Percentiles rank a stretch among this genome's conserved stretches.
Evolutionary conservation across 1,139 yeast species (phyloP).

Genomic region (Yarrowia galli): DNA sequence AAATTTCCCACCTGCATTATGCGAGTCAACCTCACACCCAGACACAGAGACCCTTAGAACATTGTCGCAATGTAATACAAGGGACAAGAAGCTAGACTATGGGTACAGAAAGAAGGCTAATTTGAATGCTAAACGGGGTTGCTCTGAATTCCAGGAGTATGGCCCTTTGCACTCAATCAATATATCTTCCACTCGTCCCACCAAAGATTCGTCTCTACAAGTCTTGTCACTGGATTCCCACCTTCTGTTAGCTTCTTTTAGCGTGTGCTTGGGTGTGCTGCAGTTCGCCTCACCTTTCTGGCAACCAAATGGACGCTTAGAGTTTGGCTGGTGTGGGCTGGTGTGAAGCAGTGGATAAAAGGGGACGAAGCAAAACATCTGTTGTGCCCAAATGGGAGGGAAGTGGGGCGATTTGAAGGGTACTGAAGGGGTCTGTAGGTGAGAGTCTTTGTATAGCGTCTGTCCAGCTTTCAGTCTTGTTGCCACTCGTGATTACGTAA

Average conservation of each 20-base stretch:
- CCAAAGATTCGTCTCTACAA: neutral
- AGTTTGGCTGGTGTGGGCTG: conserved; percentile 29
- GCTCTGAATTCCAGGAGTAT: neutral
- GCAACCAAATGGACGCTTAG: conserved; percentile 9
- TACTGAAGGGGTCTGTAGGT: too few relatives aligned
- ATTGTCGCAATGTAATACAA: neutral
- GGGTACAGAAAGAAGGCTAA: conserved; percentile 18
- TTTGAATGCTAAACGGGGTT: conserved; percentile 7
- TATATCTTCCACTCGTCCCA: neutral
- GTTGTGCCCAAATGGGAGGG: neutral
- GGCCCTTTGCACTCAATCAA: neutral
- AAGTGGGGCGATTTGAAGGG: neutral
- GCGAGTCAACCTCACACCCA: neutral
- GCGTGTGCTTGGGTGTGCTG: neutral
- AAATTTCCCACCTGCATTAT: conserved; percentile 34
- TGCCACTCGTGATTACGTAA: neutral
- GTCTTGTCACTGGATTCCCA: neutral
- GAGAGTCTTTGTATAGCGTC: neutral
- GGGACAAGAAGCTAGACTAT: neutral
- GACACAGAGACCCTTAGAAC: neutral
- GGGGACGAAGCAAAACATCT: neutral
- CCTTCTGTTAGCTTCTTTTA: conserved; percentile 19
- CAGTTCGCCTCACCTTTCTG: conserved; percentile 7
- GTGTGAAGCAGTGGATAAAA: neutral
- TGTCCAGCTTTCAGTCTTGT: neutral